phyloP scores from a whole-genome alignment of 768 basidiomycete genomes.

The Chiua virens region DNA sequence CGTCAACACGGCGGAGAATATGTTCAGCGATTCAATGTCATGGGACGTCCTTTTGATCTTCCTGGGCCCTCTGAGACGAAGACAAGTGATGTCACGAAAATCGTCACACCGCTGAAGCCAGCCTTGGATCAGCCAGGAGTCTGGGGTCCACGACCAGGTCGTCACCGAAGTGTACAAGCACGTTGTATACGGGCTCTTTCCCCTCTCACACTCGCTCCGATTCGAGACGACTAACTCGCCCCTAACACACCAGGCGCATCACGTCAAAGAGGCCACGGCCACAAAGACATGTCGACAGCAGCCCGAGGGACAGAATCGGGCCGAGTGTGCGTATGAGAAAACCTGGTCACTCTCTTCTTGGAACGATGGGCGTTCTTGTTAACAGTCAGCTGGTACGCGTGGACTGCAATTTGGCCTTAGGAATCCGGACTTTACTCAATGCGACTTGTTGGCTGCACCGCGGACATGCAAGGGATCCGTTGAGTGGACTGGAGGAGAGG shows the following conservation, averaged over 20 bases:
- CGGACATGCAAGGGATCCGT: background rate
- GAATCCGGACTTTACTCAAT: background rate
- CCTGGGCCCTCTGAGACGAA: too few species aligned
- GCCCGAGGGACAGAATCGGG: background rate
- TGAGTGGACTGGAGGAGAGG: background rate
- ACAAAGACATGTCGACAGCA: too few species aligned
- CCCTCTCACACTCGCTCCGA: too few species aligned
- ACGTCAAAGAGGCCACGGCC: too few species aligned
- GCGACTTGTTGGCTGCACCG: background rate
- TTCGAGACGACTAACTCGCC: too few species aligned
- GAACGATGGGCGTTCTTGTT: background rate
- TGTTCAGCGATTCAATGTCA: conserved; percentile 14
- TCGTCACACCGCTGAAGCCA: too few species aligned
- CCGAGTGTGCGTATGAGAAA: background rate
- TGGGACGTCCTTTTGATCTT: conserved; percentile 1
- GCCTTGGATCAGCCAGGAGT: too few species aligned
- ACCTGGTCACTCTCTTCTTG: background rate
- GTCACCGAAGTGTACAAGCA: too few species aligned
- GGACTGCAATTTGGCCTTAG: background rate
- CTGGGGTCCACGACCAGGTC: too few species aligned
- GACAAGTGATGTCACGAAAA: too few species aligned
- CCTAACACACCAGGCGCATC: too few species aligned
- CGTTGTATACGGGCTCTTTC: too few species aligned
- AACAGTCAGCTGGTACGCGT: background rate
- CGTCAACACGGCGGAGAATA: conserved; percentile 14